A percentile compares a stretch with the other conserved stretches of the same genome.
Conservation (phyloP, 78 protist genomes). For the Chrysochromulina parva region DNA sequence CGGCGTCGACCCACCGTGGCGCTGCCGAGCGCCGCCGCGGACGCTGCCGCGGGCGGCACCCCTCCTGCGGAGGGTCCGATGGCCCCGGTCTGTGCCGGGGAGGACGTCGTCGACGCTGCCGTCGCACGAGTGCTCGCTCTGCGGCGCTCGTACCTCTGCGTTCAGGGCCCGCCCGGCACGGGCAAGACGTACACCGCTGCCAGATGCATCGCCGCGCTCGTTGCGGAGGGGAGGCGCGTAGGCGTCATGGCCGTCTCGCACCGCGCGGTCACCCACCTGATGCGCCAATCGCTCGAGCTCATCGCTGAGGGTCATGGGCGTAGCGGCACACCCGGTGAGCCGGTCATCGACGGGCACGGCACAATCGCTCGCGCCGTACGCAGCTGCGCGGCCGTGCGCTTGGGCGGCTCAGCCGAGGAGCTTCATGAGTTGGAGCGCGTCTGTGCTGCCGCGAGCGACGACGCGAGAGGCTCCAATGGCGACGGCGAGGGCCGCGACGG, state of each 20-base stretch:
- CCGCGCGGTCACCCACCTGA: neutral
- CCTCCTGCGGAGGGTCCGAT: neutral
- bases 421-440: too few relatives aligned
- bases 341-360: too few relatives aligned
- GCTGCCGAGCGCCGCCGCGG: neutral
- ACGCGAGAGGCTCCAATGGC: neutral
- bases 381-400: too few relatives aligned
- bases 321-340: too few relatives aligned
- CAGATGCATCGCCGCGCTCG: neutral
- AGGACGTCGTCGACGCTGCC: too few relatives aligned
- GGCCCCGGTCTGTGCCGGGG: neutral
- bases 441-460: too few relatives aligned
- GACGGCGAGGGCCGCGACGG: neutral
- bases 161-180: constrained; percentile 12
- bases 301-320: neutral
- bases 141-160: neutral
- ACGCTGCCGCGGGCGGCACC: neutral
- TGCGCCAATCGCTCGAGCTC: neutral
- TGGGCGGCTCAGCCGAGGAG: too few relatives aligned
- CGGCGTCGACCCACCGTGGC: neutral
- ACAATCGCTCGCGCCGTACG: too few relatives aligned
- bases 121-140: neutral
- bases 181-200: neutral
- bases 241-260: neutral
- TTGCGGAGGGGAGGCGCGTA: neutral